Evolutionary conservation across 805 yeast genomes (phyloP), one percentile per base, ranked within the genome.

Genomic region (Kuraishia borneana): DNA sequence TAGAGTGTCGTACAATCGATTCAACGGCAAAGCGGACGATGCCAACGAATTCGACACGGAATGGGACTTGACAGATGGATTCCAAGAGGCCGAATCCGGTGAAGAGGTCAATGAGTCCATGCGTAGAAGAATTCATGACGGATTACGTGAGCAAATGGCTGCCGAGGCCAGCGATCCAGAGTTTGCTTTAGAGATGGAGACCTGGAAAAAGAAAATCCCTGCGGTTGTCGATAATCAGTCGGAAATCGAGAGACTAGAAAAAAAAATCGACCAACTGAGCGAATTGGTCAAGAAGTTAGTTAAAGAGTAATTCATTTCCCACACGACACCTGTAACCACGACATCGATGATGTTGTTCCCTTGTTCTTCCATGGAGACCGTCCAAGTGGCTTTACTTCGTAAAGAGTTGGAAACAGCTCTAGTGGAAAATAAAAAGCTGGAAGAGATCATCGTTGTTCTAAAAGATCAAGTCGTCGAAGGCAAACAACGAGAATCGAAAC

Each of bases 31-130:
- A 14, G 61, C 81, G 1, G 94, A 84, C 51, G 95, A 84, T 54
- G 83, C 85, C 16, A 83, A 82, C 50, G 89, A 81, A 48, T 45
- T 61, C 16, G 83, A 84, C 46, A 68, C 77, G 6, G 88, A 79
- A 46, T 84, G 95, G 94, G 84, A 81, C 42, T 61, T 84, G 43
- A 70, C 79, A 6, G 94, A 83, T 54, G 95, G 94, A 0, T 83
- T 60, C 39, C 60, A 60, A 23, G 71, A 63, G 32, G 51, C 61
- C 16, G 38, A 45, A 19, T 50, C 53, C 31, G 58, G 54, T 20
- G 58, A 54, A 16, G 48, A 51, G 13, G 53, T 52, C 23, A 43
- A 49, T 14, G 39, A 41, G 2, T 6, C 7, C 7, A 25, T 25
- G 28, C 6, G 13, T 7, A 31, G 40, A 14, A 48, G 52, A 20